phyloP scores from a whole-genome alignment of 2,329 filamentous ascomycete genomes.

The Penicillium sp. region DNA sequence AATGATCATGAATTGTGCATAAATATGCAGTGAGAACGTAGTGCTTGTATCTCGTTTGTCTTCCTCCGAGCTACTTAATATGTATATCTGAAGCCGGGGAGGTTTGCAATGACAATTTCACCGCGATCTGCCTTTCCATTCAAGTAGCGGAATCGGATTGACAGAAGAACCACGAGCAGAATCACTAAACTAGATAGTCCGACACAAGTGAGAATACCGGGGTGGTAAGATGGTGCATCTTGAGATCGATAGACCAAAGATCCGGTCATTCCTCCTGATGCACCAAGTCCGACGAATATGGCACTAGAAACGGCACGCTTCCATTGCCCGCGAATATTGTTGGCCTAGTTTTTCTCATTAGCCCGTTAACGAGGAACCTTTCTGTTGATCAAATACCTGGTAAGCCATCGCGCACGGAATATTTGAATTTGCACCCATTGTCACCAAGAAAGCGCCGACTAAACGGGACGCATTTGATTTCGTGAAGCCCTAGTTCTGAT shows the following conservation, averaged over 20 bases:
- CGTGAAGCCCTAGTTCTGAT: slow-evolving; percentile 18
- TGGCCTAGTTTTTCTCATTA: slow-evolving; percentile 23
- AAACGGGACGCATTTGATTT: slow-evolving; percentile 26
- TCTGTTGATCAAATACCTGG: slow-evolving; percentile 21
- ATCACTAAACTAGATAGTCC: slow-evolving; percentile 25
- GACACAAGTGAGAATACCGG: slow-evolving; percentile 18
- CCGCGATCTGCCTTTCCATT: slow-evolving; percentile 40
- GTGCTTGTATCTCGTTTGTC: too few species aligned
- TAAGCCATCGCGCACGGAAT: slow-evolving; percentile 37
- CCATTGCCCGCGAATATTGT: slow-evolving; percentile 37
- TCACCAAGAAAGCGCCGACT: slow-evolving; percentile 36
- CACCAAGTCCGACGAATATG: slow-evolving; percentile 22
- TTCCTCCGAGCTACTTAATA: not conserved
- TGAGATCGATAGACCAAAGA: slow-evolving; percentile 19
- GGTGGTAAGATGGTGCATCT: slow-evolving; percentile 16
- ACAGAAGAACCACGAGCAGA: slow-evolving; percentile 29
- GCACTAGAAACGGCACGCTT: slow-evolving; percentile 30
- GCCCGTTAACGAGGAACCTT: too few species aligned
- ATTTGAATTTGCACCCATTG: slow-evolving; percentile 34
- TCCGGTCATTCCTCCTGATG: slow-evolving; percentile 16
- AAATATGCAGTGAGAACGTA: too few species aligned
- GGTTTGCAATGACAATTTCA: slow-evolving; percentile 38
- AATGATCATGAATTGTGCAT: too few species aligned
- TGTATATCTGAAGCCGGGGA: slow-evolving; percentile 40
- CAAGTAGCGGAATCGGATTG: slow-evolving; percentile 32